Conservation (phyloP, 164 flowering plant species). For the Liquidambar formosana region DNA sequence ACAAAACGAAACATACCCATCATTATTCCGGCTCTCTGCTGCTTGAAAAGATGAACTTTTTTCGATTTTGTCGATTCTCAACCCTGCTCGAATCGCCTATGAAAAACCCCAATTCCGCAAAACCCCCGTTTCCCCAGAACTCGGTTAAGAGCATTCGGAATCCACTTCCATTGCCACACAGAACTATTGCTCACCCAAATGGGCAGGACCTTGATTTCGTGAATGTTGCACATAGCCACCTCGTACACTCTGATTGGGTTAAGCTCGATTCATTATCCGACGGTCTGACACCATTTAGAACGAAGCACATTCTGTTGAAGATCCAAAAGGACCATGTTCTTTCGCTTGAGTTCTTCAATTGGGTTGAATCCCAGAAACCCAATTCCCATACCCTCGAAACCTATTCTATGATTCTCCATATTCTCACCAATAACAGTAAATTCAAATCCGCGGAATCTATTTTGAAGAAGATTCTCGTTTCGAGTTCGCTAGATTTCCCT, state of each 20-base stretch:
- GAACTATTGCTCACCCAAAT: conserved; percentile 63
- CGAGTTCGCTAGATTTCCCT: conserved; percentile 39
- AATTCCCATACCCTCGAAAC: conserved; percentile 52
- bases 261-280: conserved; percentile 49
- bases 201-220: conserved; percentile 87
- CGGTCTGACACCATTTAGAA: conserved; percentile 57
- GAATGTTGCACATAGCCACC: conserved; percentile 81
- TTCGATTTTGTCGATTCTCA: conserved; percentile 22
- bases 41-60: conserved; percentile 10
- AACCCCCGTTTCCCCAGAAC: conserved; percentile 11
- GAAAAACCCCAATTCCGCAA: conserved; percentile 5
- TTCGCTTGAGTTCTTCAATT: conserved; percentile 74
- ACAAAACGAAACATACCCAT: too few species aligned
- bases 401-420: conserved; percentile 65
- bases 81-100: conserved; percentile 5
- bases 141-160: conserved; percentile 26
- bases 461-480: conserved; percentile 36
- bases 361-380: conserved; percentile 54
- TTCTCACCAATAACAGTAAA: conserved; percentile 63
- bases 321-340: conserved; percentile 66
- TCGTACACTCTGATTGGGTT: conserved; percentile 73
- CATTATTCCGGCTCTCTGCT: too few species aligned
- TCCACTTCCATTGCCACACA: conserved; percentile 69
- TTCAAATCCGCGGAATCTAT: conserved; percentile 70
- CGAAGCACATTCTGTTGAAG: conserved; percentile 69